Conservation (phyloP, 345 rosid species). For the Salix koriyanagi region DNA sequence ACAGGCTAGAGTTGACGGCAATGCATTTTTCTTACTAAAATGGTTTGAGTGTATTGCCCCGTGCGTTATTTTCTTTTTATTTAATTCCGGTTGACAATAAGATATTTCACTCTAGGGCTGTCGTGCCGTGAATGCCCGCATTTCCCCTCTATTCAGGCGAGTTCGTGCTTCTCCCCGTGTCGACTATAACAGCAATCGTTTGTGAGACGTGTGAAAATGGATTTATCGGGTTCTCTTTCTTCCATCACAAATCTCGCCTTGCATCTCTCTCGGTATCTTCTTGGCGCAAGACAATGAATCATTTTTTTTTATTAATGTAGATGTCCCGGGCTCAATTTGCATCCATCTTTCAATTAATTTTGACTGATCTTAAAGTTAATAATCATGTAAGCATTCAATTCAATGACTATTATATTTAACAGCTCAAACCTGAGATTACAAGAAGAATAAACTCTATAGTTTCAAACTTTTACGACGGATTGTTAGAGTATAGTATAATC, state of each 20-base stretch:
- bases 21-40: background rate
- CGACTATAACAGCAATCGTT: background rate
- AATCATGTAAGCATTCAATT: no score
- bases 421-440: no score
- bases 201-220: background rate
- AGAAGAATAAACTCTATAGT: no score
- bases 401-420: no score
- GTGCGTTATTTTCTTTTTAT: background rate
- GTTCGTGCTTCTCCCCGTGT: background rate
- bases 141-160: background rate
- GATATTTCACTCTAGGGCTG: background rate
- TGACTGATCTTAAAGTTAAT: no score
- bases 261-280: background rate
- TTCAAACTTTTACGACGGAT: no score
- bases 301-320: no score
- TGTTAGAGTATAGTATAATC: no score
- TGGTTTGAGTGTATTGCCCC: background rate
- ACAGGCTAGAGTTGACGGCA: background rate
- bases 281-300: background rate
- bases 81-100: background rate
- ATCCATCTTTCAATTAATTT: no score
- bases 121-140: background rate
- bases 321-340: no score
- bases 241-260: no score
- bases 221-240: background rate